Evolutionary conservation across 2,329 filamentous ascomycete species (phyloP).

Genomic region (Coniochaeta pulveracea): DNA sequence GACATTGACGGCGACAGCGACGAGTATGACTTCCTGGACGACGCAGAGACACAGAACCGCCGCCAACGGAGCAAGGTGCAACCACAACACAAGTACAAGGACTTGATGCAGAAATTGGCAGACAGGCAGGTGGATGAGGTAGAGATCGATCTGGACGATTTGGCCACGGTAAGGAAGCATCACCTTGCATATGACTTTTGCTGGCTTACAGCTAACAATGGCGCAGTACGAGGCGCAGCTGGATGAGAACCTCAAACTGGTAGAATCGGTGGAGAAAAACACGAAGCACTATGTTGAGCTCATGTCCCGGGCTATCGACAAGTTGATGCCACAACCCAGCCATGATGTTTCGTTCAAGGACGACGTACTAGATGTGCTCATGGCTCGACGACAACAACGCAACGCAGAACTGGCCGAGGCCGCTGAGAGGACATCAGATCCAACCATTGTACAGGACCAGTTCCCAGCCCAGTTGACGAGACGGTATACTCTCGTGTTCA

Average conservation of each 20-base stretch:
- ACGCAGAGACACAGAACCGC: conserved; percentile 48
- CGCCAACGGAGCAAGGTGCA: conserved; percentile 37
- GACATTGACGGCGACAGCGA: conserved; percentile 85
- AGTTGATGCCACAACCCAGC: conserved; percentile 67
- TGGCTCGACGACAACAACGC: conserved; percentile 78
- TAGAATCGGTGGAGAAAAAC: conserved; percentile 79
- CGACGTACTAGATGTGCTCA: conserved; percentile 92
- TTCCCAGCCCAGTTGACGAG: conserved; percentile 89
- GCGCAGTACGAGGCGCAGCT: conserved; percentile 62
- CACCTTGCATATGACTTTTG: conserved; percentile 1
- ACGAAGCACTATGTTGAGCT: conserved; percentile 94
- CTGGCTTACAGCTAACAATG: conserved; percentile 3
- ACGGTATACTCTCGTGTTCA: conserved; percentile 93
- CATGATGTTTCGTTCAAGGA: conserved; percentile 86
- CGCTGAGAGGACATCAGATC: conserved; percentile 55
- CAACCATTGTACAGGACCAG: conserved; percentile 56
- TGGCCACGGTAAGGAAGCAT: conserved; percentile 50
- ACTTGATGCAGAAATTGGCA: conserved; percentile 75
- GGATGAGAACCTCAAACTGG: conserved; percentile 59
- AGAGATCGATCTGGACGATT: conserved; percentile 79
- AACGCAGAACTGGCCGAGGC: conserved; percentile 66
- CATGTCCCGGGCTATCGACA: conserved; percentile 78
- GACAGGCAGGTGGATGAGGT: conserved; percentile 70
- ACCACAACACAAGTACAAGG: conserved; percentile 77
- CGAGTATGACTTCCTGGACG: conserved; percentile 89